Evolutionary conservation across 805 yeast species (phyloP).

Genomic region (Teunomyces lycoperdinae): DNA sequence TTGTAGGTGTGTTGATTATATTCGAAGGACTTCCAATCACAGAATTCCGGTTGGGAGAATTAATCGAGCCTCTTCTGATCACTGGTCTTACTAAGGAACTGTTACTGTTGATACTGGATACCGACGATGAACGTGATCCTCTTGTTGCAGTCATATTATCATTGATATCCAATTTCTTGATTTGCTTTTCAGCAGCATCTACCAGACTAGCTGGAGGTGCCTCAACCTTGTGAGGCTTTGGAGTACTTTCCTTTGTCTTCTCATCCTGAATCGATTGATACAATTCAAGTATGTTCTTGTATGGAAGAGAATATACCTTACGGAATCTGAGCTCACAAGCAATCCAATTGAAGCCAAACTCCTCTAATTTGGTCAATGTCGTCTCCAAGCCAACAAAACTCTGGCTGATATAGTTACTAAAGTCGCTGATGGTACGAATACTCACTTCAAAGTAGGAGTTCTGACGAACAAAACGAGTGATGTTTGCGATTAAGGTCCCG

Average conservation of each 20-base stretch:
- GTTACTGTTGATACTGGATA: conserved; percentile 21
- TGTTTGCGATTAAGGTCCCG: conserved; percentile 46
- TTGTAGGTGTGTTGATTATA: conserved; percentile 3
- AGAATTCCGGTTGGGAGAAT: conserved; percentile 16
- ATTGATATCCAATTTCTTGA: conserved; percentile 16
- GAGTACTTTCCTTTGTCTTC: neutral
- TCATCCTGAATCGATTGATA: conserved; percentile 9
- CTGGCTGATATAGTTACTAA: conserved; percentile 41
- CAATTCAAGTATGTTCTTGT: conserved; percentile 17
- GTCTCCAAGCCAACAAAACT: conserved; percentile 30
- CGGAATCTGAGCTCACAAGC: conserved; percentile 40
- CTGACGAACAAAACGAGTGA: conserved; percentile 45
- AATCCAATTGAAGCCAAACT: conserved; percentile 43
- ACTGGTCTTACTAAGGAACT: conserved; percentile 9
- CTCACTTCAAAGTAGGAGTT: conserved; percentile 33
- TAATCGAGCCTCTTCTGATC: conserved; percentile 17
- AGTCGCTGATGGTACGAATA: conserved; percentile 36
- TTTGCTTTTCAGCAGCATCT: conserved; percentile 7
- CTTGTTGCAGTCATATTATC: conserved; percentile 9
- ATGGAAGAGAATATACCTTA: conserved; percentile 31
- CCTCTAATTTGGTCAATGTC: conserved; percentile 29
- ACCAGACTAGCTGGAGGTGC: conserved; percentile 1
- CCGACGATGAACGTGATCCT: conserved; percentile 26
- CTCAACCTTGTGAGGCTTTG: neutral
- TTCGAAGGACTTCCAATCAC: conserved; percentile 2